These are phyloP conservation scores for Globisporangium apiculatum DNA, from an alignment of 352 stramenopile genomes.

Conservation along the genomic window DNA sequence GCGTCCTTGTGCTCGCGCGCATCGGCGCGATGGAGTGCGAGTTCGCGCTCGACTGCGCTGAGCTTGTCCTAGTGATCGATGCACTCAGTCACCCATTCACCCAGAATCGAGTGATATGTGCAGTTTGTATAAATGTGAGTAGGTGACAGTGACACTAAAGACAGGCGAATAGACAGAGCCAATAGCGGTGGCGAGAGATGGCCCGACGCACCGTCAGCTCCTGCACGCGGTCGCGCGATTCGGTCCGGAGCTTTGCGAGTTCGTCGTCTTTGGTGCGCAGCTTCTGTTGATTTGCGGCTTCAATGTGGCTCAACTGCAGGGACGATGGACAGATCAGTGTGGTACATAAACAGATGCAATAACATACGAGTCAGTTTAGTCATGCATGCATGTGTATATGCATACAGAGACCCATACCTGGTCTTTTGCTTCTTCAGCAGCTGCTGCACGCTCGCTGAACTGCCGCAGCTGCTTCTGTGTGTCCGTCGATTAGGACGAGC, in stretches of 20 bases:
- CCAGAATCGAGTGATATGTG: too few species aligned
- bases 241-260: slow-evolving; percentile 33
- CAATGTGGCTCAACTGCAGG: slow-evolving; percentile 29
- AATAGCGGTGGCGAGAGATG: too few species aligned
- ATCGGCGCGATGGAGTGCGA: slow-evolving; percentile 51
- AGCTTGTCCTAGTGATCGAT: slow-evolving; percentile 11
- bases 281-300: slow-evolving; percentile 37
- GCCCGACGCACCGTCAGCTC: slow-evolving; percentile 37
- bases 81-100: too few species aligned
- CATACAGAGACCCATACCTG: slow-evolving; percentile 19
- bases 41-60: slow-evolving; percentile 35
- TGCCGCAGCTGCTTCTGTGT: slow-evolving; percentile 16
- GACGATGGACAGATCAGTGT: neutral
- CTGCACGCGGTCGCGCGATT: slow-evolving; percentile 43
- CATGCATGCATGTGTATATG: too few species aligned
- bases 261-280: slow-evolving; percentile 48
- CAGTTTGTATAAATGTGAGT: too few species aligned
- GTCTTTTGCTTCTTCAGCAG: slow-evolving; percentile 55
- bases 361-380: too few species aligned
- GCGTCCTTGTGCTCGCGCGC: slow-evolving; percentile 53
- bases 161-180: too few species aligned
- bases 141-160: too few species aligned
- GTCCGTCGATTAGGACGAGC: neutral
- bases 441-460: slow-evolving; percentile 33
- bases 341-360: neutral